Evolutionary conservation across 2,329 filamentous ascomycete species (phyloP).

Genomic region (Verticillium klebahnii): DNA sequence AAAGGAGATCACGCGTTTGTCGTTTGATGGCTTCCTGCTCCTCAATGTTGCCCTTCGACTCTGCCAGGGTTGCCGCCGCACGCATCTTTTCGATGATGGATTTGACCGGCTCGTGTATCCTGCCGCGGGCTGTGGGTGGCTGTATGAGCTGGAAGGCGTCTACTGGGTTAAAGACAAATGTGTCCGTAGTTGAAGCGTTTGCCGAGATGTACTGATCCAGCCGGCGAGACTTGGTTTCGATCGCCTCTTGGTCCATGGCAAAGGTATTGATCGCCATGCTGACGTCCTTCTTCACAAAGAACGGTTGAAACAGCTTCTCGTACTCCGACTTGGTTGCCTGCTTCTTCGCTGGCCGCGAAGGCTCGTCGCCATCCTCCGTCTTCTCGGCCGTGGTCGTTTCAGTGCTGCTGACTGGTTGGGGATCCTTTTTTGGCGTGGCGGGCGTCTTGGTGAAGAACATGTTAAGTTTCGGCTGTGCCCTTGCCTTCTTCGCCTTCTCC

Average conservation of each 20-base stretch:
- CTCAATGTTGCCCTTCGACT: constrained; percentile 26
- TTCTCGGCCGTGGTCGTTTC: neutral
- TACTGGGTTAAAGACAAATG: constrained; percentile 34
- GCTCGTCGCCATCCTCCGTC: neutral
- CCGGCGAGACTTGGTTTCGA: constrained; percentile 42
- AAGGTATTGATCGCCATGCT: constrained; percentile 60
- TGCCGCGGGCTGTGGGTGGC: constrained; percentile 38
- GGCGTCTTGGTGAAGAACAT: constrained; percentile 44
- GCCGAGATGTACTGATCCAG: constrained; percentile 49
- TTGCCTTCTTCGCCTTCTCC: constrained; percentile 45
- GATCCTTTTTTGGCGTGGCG: constrained; percentile 5
- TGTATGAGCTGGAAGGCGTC: constrained; percentile 41
- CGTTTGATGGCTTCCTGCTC: constrained; percentile 25
- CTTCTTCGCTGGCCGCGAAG: constrained; percentile 9
- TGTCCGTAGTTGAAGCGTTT: constrained; percentile 32
- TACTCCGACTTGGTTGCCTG: constrained; percentile 46
- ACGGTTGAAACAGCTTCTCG: constrained; percentile 70
- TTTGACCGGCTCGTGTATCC: constrained; percentile 47
- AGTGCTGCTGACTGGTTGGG: neutral
- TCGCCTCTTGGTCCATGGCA: constrained; percentile 53
- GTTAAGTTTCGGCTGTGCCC: constrained; percentile 41
- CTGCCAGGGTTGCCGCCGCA: constrained; percentile 37
- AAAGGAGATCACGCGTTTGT: constrained; percentile 35
- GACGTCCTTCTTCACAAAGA: constrained; percentile 72
- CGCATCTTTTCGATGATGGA: constrained; percentile 56